Base-by-base conservation (phyloP, 805 yeast species). In the Henningerozyma blattae region DNA sequence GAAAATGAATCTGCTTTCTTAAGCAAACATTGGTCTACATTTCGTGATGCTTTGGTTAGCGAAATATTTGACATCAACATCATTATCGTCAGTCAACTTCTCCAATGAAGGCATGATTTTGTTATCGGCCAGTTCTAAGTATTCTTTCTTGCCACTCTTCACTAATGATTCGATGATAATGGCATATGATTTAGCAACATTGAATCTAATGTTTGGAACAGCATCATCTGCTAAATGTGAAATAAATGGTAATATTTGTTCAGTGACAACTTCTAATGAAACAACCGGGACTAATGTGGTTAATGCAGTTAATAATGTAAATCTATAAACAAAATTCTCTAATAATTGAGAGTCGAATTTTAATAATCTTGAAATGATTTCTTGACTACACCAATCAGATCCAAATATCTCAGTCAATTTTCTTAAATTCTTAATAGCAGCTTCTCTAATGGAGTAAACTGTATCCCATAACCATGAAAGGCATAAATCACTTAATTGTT, bases 401-500 rank as follows among this genome's bases (percentile, higher is more conserved):
- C 97, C 98, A 61, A 91, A 91, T 25, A 84, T 85, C 44, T 70
- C 72, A 4, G 95, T 77, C 47, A 91, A 67, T 45, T 79, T 77
- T 45, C 72, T 77, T 46, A 91, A 65, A 57, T 87, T 91, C 36
- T 67, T 64, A 22, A 91, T 94, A 1, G 97, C 97, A 8, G 98
- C 98, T 45, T 85, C 93, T 59, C 99, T 77, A 40, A 91, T 87
- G 4, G 97, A 87, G 61, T 75, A 91, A 27, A 91, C 98, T 4
- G 87, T 82, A 62, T 91, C 99, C 95, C 96, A 87, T 44, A 91
- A 67, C 97, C 98, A 91, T n/a, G 87, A 81, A 72, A 91, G 72
- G 50, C 95, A 91, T 46, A 91, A 67, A 32, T 82, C 77, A 42
- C 94, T 86, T 44, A 91, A 67, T 49, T 87, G 94, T 54, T 84